These are phyloP conservation scores for Aspergillus vadensis DNA, from an alignment of 2,329 filamentous ascomycete genomes.

Conservation along the genomic window DNA sequence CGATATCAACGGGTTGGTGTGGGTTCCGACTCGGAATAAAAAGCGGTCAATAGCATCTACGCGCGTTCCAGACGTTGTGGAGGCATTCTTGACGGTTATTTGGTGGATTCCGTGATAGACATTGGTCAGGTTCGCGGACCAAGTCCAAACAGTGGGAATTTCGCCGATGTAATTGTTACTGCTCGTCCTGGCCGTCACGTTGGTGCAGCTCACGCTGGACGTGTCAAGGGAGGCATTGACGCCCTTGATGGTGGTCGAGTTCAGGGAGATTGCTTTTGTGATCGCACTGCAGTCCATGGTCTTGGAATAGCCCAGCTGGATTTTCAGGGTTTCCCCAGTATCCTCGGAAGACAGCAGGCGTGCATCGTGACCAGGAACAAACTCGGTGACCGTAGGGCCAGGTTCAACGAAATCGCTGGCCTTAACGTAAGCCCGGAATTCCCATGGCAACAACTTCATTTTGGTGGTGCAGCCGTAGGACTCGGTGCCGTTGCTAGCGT, in stretches of 20 bases:
- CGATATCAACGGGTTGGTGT: constrained; percentile 61
- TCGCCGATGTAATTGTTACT: constrained; percentile 47
- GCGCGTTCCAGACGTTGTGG: constrained; percentile 43
- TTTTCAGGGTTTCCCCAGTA: constrained; percentile 46
- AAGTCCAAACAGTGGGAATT: constrained; percentile 56
- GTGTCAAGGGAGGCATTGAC: constrained; percentile 46
- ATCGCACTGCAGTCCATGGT: constrained; percentile 61
- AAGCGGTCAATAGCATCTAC: constrained; percentile 59
- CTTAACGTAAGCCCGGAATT: constrained; percentile 62
- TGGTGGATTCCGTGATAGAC: constrained; percentile 63
- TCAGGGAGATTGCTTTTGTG: constrained; percentile 51
- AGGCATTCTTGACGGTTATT: constrained; percentile 57
- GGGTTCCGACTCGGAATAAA: constrained; percentile 60
- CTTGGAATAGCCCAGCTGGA: constrained; percentile 60
- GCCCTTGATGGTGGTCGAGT: constrained; percentile 54
- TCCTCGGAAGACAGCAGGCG: constrained; percentile 54
- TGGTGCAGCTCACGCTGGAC: constrained; percentile 48
- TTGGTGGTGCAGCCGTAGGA: constrained; percentile 57
- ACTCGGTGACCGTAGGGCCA: constrained; percentile 59
- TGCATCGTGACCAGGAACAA: constrained; percentile 61
- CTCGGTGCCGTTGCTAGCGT: constrained; percentile 36
- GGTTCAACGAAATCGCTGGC: constrained; percentile 52
- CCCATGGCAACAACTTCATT: constrained; percentile 56
- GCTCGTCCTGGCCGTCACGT: constrained; percentile 33
- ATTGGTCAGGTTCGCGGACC: constrained; percentile 53